Conservation (phyloP, 2,329 filamentous ascomycete species). For the Blumeria graminis region DNA sequence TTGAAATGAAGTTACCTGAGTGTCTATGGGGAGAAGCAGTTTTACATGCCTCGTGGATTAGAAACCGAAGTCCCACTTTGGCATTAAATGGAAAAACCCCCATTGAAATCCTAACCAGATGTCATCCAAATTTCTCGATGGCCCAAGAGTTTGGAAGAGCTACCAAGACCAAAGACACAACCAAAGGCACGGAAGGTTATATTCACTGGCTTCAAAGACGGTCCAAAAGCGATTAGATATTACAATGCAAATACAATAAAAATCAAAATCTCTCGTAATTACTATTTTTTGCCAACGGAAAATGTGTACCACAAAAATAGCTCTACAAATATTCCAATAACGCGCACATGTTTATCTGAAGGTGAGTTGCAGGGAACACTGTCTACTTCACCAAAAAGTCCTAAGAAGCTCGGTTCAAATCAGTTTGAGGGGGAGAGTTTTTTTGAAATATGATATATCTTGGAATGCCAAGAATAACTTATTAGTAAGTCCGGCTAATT, state of each 20-base stretch:
- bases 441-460: background rate
- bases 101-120: background rate
- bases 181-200: background rate
- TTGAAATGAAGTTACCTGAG: background rate
- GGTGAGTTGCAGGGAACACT: background rate
- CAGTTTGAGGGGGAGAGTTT: background rate
- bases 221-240: constrained; percentile 1
- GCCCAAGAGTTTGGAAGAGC: constrained; percentile 1
- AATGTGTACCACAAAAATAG: background rate
- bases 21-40: background rate
- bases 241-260: background rate
- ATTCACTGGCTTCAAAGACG: background rate
- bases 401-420: too few relatives aligned
- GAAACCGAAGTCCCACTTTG: background rate
- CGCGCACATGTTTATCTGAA: too few relatives aligned
- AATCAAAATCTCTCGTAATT: background rate
- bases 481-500: too few relatives aligned
- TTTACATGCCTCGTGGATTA: background rate
- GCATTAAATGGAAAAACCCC: background rate
- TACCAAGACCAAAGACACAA: background rate
- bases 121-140: background rate
- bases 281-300: background rate
- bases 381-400: background rate
- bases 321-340: background rate
- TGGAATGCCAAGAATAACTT: too few relatives aligned